A percentile compares a stretch with the other conserved stretches of the same genome.
Conservation (phyloP, 176 grass and related monocot genomes). For the Dactylis glomerata region DNA sequence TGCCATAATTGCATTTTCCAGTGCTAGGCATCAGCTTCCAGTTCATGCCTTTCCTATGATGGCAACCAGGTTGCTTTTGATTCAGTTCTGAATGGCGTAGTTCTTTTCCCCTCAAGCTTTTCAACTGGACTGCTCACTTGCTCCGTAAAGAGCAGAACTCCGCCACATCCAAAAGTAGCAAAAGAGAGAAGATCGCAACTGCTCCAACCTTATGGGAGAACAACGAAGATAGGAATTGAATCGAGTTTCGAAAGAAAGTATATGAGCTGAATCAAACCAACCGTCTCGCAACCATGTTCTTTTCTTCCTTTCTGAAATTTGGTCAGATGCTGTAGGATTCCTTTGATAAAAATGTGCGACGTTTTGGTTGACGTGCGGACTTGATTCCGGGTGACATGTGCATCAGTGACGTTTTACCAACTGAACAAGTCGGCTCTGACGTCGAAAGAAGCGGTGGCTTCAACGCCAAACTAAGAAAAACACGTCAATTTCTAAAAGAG, state of each 20-base stretch:
- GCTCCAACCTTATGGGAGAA: neutral
- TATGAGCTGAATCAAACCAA: neutral
- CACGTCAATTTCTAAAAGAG: neutral
- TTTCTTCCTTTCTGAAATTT: neutral
- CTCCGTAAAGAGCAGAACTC: too few relatives aligned
- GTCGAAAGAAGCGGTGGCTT: neutral
- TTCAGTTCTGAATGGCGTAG: neutral
- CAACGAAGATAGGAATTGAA: neutral
- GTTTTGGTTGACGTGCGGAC: neutral
- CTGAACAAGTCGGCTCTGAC: neutral
- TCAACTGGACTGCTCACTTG: neutral
- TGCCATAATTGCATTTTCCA: too few relatives aligned
- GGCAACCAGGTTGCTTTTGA: too few relatives aligned
- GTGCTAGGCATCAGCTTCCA: too few relatives aligned
- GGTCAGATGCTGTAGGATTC: neutral
- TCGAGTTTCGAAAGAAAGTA: neutral
- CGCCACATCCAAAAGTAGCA: too few relatives aligned
- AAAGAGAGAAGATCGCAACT: neutral
- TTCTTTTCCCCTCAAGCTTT: neutral
- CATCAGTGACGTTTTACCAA: neutral
- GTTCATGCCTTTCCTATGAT: too few relatives aligned
- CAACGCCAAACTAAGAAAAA: neutral
- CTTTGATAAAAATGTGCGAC: neutral
- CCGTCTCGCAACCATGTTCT: neutral
- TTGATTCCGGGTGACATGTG: neutral